Evolutionary conservation across 495 filamentous ascomycete species (phyloP), one percentile per base, ranked within the genome.

Genomic region (Aspergillus campestris): DNA sequence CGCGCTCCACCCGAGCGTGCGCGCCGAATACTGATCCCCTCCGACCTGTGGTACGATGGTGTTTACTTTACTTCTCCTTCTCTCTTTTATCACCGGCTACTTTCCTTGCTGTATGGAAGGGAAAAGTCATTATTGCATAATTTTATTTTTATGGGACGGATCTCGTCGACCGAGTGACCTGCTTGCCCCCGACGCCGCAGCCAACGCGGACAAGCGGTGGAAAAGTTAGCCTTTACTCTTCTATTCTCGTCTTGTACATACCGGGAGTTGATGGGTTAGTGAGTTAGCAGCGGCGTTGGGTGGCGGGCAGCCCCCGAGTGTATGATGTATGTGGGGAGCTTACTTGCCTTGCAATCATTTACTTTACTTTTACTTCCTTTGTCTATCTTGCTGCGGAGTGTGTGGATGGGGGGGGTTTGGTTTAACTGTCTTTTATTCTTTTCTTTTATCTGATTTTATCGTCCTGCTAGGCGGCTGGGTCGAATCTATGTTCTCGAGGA

Each of bases 241-340:
- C 7, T 41, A n/a, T 46, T 52, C 38, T 54, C 35, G 27, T 53
- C 34, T 43, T 60, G 57, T 60, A 57, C 53, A 60, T 60, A 60
- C 57, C 53, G 51, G 45, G 48, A 48, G 53, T 57, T 57, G 49
- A 48, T 47, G 51, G 42, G 47, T 42, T 49, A 14, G 35, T 46
- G 36, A 46, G 44, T 32, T 32, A 44, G 45, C 47, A 49, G 51
- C 52, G 45, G 40, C 46, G 31, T 49, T 31, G 32, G 40, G 10
- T 48, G 12, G 45, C 41, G 24, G 31, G 27, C 40, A 31, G 53
- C 31, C 43, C 42, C 29, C 57, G 46, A 44, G 48, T 70, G 66
- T 70, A 70, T 57, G 64, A 70, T 66, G 55, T 60, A 62, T 49
- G 59, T 46, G 34, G 46, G 38, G 38, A 52, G 52, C 53, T 47